Conservation (phyloP, 1,284 basidiomycete genomes). For the Termitomyces sp. region DNA sequence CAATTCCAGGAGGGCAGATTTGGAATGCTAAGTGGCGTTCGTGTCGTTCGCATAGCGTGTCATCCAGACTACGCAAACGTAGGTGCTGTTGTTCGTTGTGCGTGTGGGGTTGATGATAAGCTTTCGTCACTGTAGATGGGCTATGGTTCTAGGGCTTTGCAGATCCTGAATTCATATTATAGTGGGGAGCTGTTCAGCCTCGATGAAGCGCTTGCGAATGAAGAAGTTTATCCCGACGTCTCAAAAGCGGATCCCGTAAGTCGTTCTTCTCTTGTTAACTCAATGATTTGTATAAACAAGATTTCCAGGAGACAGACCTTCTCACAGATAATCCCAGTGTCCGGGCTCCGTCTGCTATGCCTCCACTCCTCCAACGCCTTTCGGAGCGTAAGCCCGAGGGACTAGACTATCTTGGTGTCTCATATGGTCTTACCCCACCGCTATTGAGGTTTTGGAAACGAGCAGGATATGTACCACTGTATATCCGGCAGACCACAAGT, state of each 20-base stretch:
- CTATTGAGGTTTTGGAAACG: slow-evolving; percentile 97
- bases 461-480: slow-evolving; percentile 86
- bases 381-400: slow-evolving; percentile 87
- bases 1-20: slow-evolving; percentile 98
- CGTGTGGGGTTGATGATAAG: slow-evolving; percentile 8
- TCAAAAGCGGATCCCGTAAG: slow-evolving; percentile 58
- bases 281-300: not conserved
- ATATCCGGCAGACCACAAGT: slow-evolving; percentile 90
- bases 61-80: slow-evolving; percentile 92
- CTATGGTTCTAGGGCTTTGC: slow-evolving; percentile 89
- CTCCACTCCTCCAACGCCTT: slow-evolving; percentile 88
- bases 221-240: slow-evolving; percentile 60
- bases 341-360: slow-evolving; percentile 78
- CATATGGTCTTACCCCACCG: slow-evolving; percentile 89
- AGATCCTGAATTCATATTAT: slow-evolving; percentile 88
- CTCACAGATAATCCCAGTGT: slow-evolving; percentile 74
- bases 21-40: slow-evolving; percentile 85
- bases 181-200: slow-evolving; percentile 88
- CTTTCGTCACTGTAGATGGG: slow-evolving; percentile 71
- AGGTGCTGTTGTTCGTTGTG: slow-evolving; percentile 26
- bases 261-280: not conserved
- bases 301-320: slow-evolving; percentile 38
- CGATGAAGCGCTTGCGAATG: slow-evolving; percentile 59
- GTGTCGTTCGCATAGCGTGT: slow-evolving; percentile 93
- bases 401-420: slow-evolving; percentile 95